phyloP scores from a whole-genome alignment of 495 filamentous ascomycete genomes.

The Aspergillus cristatus region DNA sequence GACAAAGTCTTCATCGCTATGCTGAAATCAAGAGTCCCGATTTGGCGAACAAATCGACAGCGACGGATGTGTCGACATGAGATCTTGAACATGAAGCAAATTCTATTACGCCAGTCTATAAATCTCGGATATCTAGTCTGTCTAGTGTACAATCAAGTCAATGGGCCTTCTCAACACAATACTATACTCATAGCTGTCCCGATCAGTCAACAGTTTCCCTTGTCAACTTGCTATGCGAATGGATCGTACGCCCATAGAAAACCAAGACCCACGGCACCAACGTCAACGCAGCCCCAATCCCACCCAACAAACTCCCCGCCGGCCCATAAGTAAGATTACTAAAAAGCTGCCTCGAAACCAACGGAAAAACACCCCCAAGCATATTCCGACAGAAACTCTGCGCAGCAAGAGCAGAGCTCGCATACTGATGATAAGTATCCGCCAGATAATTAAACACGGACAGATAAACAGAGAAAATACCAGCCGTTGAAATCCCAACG shows the following conservation, averaged over 20 bases:
- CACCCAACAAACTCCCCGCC: conserved; percentile 1
- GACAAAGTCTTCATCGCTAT: too few species aligned
- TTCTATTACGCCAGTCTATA: too few species aligned
- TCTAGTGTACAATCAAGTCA: too few species aligned
- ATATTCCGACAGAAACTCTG: conserved; percentile 68
- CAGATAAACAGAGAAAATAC: conserved; percentile 67
- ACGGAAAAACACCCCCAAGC: conserved; percentile 59
- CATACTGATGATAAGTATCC: conserved; percentile 64
- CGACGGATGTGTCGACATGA: too few species aligned
- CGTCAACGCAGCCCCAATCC: conserved; percentile 1
- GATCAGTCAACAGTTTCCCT: conserved; percentile 1
- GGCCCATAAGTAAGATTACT: background rate
- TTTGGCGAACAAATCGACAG: too few species aligned
- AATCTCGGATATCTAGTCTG: too few species aligned
- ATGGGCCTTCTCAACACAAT: too few species aligned
- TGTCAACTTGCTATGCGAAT: conserved; percentile 59
- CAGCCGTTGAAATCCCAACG: conserved; percentile 57
- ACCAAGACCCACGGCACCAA: conserved; percentile 69
- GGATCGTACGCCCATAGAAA: conserved; percentile 59
- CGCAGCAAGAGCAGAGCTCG: conserved; percentile 64
- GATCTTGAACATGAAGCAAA: too few species aligned
- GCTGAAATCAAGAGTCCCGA: too few species aligned
- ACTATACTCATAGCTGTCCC: too few species aligned
- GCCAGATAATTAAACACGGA: conserved; percentile 77
- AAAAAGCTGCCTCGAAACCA: conserved; percentile 2